Evolutionary conservation across 176 grass and related monocot species (phyloP), one percentile per base, ranked within the genome.

Genomic region (Ampelocalamus luodianensis): DNA sequence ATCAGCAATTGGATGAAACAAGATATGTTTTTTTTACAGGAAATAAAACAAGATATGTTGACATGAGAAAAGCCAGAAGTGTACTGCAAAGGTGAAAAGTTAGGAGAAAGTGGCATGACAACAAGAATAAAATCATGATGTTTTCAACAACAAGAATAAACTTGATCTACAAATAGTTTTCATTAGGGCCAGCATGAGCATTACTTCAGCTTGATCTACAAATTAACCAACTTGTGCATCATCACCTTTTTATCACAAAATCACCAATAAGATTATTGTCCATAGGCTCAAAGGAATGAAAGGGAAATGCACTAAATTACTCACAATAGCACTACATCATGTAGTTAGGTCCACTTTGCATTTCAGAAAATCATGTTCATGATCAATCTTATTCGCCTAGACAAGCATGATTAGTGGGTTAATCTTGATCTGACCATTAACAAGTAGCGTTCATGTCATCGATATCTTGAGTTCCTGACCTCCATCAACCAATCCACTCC

Each of bases 361-460:
- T 48, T 73, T 65, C 10, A 65, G 27, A 66, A 78, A 86, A 79
- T 32, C 65, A 49, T 58, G 38, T 59, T 56, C 48, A 23, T 66
- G 55, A 67, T 73, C n/a, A 46, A 83, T 68, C 58, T 66, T 79
- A 83, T 83, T 83, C 3, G n/a, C 16, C 20, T 53, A 53, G 50
- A 68, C 50, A 85, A 87, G 49, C 74, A 87, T 61, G 48, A 79
- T 83, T 90, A 79, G 74, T 68, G 46, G 40, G 12, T 79, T 83
- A 73, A 83, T 79, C 67, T 83, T 60, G 84, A 87, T 60, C 42
- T 87, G 84, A 90, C 88, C 62, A 59, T 60, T 60, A 83, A 79
- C 84, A 83, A 74, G 84, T 65, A 71, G 72, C 53, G 24, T 36
- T 40, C 5, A 60, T 34, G 43, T 68, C 32, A 32, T 63, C 46